These are phyloP conservation scores for Ganoderma multipileum DNA, from an alignment of 1,284 basidiomycete genomes.

Conservation along the genomic window DNA sequence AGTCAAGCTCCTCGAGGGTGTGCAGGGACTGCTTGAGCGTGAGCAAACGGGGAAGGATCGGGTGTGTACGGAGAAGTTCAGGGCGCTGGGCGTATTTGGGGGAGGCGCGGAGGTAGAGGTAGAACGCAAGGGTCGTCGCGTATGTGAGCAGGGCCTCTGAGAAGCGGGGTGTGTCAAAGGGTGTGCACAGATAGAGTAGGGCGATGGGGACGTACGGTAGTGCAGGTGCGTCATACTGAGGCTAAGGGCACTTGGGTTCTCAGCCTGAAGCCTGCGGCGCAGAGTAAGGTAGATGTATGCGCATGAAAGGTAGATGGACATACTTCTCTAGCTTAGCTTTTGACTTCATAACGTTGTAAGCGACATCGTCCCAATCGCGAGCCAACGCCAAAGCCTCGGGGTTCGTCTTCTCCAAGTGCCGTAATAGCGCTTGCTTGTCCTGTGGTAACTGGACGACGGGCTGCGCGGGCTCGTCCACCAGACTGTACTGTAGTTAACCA, in stretches of 20 bases:
- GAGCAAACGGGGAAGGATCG: conserved; percentile 84
- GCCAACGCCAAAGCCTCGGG: conserved; percentile 82
- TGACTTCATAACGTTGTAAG: conserved; percentile 58
- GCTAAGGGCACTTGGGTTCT: conserved; percentile 55
- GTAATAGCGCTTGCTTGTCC: conserved; percentile 71
- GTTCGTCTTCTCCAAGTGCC: conserved; percentile 79
- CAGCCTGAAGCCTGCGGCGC: conserved; percentile 51
- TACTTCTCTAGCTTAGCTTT: conserved; percentile 65
- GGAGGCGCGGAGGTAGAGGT: conserved; percentile 84
- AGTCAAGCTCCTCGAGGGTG: conserved; percentile 85
- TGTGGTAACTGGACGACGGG: conserved; percentile 46
- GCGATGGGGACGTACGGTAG: conserved; percentile 63
- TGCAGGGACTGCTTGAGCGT: conserved; percentile 86
- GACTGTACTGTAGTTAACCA: conserved; percentile 31
- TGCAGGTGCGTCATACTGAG: conserved; percentile 77
- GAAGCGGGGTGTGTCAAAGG: background rate
- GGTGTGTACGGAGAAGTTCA: conserved; percentile 73
- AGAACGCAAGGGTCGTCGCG: conserved; percentile 91
- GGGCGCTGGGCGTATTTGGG: conserved; percentile 69
- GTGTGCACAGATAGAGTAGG: background rate
- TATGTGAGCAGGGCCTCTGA: conserved; percentile 91
- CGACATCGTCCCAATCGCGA: conserved; percentile 78
- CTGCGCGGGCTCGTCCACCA: conserved; percentile 45
- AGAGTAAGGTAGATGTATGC: conserved; percentile 2
- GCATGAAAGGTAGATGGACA: conserved; percentile 34